phyloP scores from a whole-genome alignment of 2,329 filamentous ascomycete genomes.

The Hypoxylon sp. region DNA sequence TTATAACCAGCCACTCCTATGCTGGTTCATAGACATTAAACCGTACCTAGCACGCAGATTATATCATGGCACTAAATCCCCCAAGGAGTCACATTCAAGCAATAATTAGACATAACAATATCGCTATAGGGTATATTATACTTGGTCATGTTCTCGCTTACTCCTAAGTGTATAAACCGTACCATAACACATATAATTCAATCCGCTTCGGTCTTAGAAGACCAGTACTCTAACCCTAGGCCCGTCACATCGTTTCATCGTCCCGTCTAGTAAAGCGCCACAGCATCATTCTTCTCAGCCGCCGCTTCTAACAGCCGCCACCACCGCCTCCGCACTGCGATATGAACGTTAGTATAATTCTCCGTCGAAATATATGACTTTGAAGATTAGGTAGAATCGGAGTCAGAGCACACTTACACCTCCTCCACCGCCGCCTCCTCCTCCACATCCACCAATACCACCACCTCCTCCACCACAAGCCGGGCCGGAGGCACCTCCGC shows the following conservation, averaged over 20 bases:
- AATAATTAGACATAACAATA: not conserved
- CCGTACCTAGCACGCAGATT: too few species aligned
- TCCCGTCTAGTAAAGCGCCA: not conserved
- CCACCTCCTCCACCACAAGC: conserved; percentile 51
- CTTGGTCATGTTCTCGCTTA: not conserved
- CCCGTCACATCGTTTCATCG: not conserved
- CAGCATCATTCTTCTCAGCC: not conserved
- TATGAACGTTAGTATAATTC: conserved; percentile 7
- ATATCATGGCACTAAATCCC: not conserved
- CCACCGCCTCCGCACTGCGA: conserved; percentile 45
- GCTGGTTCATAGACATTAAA: too few species aligned
- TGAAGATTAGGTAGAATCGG: not conserved
- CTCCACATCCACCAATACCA: conserved; percentile 45
- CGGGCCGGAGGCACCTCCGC: conserved; percentile 39
- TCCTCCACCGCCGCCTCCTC: conserved; percentile 46
- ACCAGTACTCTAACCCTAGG: not conserved
- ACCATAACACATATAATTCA: not conserved
- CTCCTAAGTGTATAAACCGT: not conserved
- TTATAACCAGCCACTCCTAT: too few species aligned
- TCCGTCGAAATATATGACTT: not conserved
- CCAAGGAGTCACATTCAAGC: not conserved
- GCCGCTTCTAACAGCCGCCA: conserved; percentile 31
- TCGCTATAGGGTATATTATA: not conserved
- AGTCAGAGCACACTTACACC: conserved; percentile 36
- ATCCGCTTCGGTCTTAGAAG: too few species aligned